phyloP scores from a whole-genome alignment of 441 rosid species.

The Erodium texanum region DNA sequence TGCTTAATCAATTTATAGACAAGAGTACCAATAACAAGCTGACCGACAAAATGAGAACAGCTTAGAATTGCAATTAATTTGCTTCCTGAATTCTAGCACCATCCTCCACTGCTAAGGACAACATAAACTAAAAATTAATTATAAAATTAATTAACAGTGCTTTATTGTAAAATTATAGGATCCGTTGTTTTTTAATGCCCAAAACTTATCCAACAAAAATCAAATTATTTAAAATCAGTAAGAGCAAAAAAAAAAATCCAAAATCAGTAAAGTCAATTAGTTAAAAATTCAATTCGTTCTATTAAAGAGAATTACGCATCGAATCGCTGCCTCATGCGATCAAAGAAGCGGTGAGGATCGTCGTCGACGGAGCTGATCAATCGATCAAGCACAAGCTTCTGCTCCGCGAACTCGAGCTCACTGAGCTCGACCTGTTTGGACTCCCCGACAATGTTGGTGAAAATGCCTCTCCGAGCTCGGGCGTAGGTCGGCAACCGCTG shows the following conservation, averaged over 20 bases:
- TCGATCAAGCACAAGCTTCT: constrained; percentile 61
- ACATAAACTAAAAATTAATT: no score
- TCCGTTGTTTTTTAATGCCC: no score
- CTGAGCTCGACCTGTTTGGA: constrained; percentile 53
- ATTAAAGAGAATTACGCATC: constrained; percentile 45
- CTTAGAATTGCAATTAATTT: background rate
- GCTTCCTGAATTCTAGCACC: background rate
- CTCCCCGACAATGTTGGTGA: constrained; percentile 56
- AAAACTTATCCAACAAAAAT: no score
- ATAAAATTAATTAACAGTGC: no score
- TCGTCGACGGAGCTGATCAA: constrained; percentile 64
- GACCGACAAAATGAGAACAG: background rate
- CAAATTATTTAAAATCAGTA: no score
- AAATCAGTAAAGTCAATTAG: no score
- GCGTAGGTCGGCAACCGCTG: constrained; percentile 80
- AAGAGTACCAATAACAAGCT: background rate
- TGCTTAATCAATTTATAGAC: background rate
- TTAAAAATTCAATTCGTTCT: no score
- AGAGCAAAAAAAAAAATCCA: no score
- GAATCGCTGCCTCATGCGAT: constrained; percentile 64
- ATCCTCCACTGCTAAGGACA: background rate
- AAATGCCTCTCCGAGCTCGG: constrained; percentile 71
- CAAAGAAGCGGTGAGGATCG: constrained; percentile 74
- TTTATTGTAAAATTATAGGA: no score
- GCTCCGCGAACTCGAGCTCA: constrained; percentile 54